Percentiles rank a stretch among this genome's conserved stretches.
Conservation (phyloP, 1,139 yeast genomes). For the Pichia sp. region DNA sequence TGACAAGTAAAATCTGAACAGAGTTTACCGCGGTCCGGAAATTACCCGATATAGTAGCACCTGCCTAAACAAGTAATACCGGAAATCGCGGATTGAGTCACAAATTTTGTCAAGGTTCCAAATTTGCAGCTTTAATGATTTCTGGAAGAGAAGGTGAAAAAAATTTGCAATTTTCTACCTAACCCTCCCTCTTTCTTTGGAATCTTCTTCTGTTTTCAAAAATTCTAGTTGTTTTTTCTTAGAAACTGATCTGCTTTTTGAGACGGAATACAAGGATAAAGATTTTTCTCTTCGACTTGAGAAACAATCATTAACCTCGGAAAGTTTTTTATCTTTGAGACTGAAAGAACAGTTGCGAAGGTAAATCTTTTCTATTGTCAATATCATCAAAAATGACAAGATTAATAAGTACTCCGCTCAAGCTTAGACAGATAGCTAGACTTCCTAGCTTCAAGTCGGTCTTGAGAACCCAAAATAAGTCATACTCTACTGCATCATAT, state of each 20-base stretch:
- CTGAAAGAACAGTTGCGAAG: background rate
- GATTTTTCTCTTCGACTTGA: background rate
- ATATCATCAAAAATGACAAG: constrained; percentile 10
- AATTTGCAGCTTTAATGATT: background rate
- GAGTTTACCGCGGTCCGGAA: constrained; percentile 20
- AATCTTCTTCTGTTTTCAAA: background rate
- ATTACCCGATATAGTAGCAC: constrained; percentile 17
- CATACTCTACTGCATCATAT: constrained; percentile 36
- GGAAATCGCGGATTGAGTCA: constrained; percentile 30
- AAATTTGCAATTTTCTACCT: constrained; percentile 7
- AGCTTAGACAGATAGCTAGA: constrained; percentile 16
- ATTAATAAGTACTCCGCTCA: constrained; percentile 8
- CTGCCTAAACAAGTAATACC: constrained; percentile 23
- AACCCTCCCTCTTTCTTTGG: background rate
- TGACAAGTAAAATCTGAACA: background rate
- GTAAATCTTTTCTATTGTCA: background rate
- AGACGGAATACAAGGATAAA: background rate
- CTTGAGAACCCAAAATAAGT: constrained; percentile 14
- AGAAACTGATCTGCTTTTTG: background rate
- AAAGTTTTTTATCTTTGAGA: background rate
- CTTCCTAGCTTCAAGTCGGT: constrained; percentile 5
- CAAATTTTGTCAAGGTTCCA: constrained; percentile 3
- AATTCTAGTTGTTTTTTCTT: background rate
- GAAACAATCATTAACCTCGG: background rate
- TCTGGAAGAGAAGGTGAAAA: constrained; percentile 2